Conservation (phyloP, 2,329 filamentous ascomycete genomes). For the Grosmannia clavigera region DNA sequence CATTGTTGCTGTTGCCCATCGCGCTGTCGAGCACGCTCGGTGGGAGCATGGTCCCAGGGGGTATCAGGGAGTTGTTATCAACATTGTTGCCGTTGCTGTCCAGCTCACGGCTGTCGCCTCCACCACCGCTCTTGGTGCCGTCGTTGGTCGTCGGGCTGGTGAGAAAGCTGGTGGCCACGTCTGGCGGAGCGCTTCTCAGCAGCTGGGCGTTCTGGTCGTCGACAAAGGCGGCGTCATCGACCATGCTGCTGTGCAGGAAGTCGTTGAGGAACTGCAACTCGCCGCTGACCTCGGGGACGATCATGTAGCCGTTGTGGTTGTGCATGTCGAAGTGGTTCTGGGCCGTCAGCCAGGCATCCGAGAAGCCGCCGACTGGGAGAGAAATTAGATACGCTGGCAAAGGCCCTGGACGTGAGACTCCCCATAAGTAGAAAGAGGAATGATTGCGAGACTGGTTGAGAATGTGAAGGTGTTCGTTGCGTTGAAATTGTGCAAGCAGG, state of each 20-base stretch:
- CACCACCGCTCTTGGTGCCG: neutral
- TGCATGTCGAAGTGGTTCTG: conserved; percentile 90
- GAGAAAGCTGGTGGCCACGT: conserved; percentile 36
- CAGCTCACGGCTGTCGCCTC: neutral
- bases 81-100: neutral
- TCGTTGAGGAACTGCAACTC: conserved; percentile 97
- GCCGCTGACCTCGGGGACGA: conserved; percentile 80
- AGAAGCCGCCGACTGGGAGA: conserved; percentile 59
- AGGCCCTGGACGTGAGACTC: neutral
- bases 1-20: neutral
- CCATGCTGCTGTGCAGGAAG: conserved; percentile 81
- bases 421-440: neutral
- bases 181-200: conserved; percentile 28
- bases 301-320: conserved; percentile 89
- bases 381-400: neutral
- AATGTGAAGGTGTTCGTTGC: no score
- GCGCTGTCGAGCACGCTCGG: neutral
- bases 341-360: conserved; percentile 66
- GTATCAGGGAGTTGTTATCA: neutral
- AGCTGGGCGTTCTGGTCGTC: conserved; percentile 46
- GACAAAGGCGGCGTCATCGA: conserved; percentile 68
- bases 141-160: conserved; percentile 21
- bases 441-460: conserved; percentile 4
- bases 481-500: neutral
- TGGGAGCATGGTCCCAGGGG: neutral